Conservation (phyloP, 2,329 filamentous ascomycete species). For the Neopestalotiopsis sp. region DNA sequence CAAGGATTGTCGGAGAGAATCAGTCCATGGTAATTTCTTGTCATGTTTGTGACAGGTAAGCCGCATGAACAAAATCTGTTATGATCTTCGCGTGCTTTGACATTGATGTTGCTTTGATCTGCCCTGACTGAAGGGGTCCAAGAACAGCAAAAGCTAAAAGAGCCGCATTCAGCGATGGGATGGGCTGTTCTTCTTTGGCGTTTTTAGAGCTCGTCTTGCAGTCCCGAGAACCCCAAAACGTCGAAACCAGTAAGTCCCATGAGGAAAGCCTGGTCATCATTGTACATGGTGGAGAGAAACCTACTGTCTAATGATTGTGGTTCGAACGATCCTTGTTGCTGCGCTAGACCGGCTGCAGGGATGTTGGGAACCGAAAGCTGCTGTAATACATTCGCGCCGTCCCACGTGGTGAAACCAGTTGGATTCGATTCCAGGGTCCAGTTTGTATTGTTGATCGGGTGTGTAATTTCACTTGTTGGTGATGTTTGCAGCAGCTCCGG, state of each 20-base stretch:
- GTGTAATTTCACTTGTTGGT: not conserved
- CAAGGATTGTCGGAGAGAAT: not conserved
- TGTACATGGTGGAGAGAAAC: constrained; percentile 24
- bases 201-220: constrained; percentile 13
- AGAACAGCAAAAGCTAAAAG: not conserved
- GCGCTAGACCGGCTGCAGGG: not conserved
- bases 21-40: not conserved
- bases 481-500: not conserved
- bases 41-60: not conserved
- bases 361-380: constrained; percentile 17
- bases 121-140: not conserved
- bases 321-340: not conserved
- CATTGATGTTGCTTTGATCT: not conserved
- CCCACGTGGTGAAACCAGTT: constrained; percentile 17
- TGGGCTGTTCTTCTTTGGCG: not conserved
- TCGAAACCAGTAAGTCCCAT: constrained; percentile 36
- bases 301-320: constrained; percentile 1
- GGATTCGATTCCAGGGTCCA: not conserved
- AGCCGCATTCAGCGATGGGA: not conserved
- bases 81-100: not conserved
- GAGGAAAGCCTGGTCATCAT: constrained; percentile 32
- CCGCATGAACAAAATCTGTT: not conserved
- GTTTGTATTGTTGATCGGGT: not conserved
- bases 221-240: constrained; percentile 26
- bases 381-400: constrained; percentile 17